Base-by-base conservation (phyloP, 2,329 filamentous ascomycete species). In the Pseudogymnoascus sp. region DNA sequence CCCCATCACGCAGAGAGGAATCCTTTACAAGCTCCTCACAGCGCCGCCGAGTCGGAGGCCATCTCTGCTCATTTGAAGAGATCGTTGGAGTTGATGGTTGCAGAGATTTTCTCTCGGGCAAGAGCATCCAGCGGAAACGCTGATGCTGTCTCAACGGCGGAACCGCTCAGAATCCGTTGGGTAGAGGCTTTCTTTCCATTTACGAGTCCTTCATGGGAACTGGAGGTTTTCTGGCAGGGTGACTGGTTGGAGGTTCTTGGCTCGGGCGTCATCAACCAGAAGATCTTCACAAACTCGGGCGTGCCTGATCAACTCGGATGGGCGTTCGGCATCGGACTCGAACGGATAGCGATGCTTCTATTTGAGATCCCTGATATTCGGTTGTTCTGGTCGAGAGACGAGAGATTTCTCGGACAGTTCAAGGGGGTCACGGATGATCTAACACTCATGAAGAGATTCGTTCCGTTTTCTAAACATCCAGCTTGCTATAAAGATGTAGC, bases 131-230 rank as follows among this genome's bases (percentile, higher is more conserved):
- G 86, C 5, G 76, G 80, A 14, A 75, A 73, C 9, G 77, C 78
- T 4, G 79, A 83, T 60, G 78, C 79, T 4, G 70, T 77, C 62
- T 80, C 77, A 67, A 74, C 78, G 18, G 80, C 85, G 60, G 89
- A 96, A 71, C 91, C 92, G 3, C 79, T 97, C 40, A 88, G 86
- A 69, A 87, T 97, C 71, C 86, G 95, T 68, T 99, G 95, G 95
- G 88, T 97, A 6, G 93, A 97, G 75, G 92, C 95, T 1, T 97
- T 95, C 77, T 99, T 99, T 77, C 95, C 95, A 40, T 97, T 97
- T 74, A 99, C 95, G 0, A 93, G 88, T 64, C 95, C 95, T 0
- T 95, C 89, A 5, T 99, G 91, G 90, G 95, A 99, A 75, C 83
- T 99, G 23, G 95, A 99, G 73, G 91, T 99, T 8, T 93, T 90